phyloP scores from a whole-genome alignment of 1,139 yeast species.

The Geotrichum histeridarum region DNA sequence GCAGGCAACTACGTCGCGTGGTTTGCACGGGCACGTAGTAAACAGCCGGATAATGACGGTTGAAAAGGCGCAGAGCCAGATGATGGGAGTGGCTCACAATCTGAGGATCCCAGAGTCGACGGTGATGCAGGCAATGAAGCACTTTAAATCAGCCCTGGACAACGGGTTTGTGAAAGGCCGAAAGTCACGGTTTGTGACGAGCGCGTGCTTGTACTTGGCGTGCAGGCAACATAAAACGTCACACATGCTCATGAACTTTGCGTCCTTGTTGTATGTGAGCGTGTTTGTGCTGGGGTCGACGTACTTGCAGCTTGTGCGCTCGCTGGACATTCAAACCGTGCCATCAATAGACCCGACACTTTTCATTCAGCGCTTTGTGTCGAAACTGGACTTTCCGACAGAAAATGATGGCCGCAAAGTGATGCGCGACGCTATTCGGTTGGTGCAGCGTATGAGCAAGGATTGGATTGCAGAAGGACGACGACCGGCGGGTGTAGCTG shows the following conservation, averaged over 20 bases:
- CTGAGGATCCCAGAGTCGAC: conserved; percentile 77
- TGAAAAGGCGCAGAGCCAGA: conserved; percentile 71
- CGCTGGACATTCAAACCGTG: conserved; percentile 63
- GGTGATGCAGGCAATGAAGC: conserved; percentile 78
- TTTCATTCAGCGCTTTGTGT: conserved; percentile 90
- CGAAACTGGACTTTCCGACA: conserved; percentile 70
- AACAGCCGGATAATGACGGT: conserved; percentile 87
- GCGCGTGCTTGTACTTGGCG: conserved; percentile 90
- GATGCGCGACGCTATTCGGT: conserved; percentile 75
- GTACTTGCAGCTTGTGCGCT: conserved; percentile 81
- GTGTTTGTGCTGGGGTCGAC: conserved; percentile 96
- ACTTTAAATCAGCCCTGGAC: conserved; percentile 82
- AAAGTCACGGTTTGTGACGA: conserved; percentile 86
- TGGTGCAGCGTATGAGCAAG: conserved; percentile 84
- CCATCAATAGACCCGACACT: conserved; percentile 93
- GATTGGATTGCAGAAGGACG: conserved; percentile 98
- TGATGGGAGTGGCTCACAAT: conserved; percentile 73
- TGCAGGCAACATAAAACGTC: conserved; percentile 88
- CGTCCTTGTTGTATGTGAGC: conserved; percentile 80
- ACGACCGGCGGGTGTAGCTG: conserved; percentile 97
- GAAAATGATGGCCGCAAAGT: conserved; percentile 49
- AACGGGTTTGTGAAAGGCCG: conserved; percentile 93
- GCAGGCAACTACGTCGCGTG: conserved; percentile 67
- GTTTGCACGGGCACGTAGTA: conserved; percentile 43
- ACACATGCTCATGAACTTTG: conserved; percentile 93